Evolutionary conservation across 2,329 filamentous ascomycete species (phyloP), one percentile per base, ranked within the genome.

Genomic region (Cordyceps cicadae): DNA sequence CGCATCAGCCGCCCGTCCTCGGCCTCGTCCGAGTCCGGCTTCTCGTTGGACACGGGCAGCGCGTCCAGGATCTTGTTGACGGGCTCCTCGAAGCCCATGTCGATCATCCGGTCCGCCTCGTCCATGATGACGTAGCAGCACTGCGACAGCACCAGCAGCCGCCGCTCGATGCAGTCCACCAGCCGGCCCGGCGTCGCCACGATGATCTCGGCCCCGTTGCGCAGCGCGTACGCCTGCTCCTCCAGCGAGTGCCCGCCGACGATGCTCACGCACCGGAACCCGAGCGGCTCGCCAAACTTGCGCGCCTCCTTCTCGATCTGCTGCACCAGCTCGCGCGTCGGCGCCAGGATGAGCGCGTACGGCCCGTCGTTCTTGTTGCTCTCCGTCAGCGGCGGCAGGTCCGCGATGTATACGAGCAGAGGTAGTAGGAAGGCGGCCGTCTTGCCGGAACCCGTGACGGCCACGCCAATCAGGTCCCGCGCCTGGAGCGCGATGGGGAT

Each of bases 81-180:
- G 0, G 92, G 90, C 69, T 97, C 94, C 75, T 99, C 94, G 72
- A 99, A 99, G 51, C 94, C 94, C 63, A 97, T 85, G 71, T 99
- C 94, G 65, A 99, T 96, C 94, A 99, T 99, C 60, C 93, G 89
- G 76, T 99, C 94, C 43, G 94, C 94, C 82, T 99, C 94, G 73
- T 99, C 94, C 93, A 99, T 97, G 75, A 99, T 96, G 61, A 97
- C 85, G 76, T 97, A 97, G 77, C 92, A 96, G 74, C 94, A 97
- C 75, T 97, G 94, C n/a, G 87, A 87, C 53, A 97, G 83, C 1
- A 99, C 93, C 2, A 97, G 81, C 34, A 97, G 85, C 39, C 93
- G 87, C 19, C 94, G 85, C 74, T 99, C 94, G 67, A 99, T 94
- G 74, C 92, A 97, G 77, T 99, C 94, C 9, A 97, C 90, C 0